These are phyloP conservation scores for Lichtheimia corymbifera DNA, from an alignment of 371 early-diverging fungal genomes.

Conservation along the genomic window DNA sequence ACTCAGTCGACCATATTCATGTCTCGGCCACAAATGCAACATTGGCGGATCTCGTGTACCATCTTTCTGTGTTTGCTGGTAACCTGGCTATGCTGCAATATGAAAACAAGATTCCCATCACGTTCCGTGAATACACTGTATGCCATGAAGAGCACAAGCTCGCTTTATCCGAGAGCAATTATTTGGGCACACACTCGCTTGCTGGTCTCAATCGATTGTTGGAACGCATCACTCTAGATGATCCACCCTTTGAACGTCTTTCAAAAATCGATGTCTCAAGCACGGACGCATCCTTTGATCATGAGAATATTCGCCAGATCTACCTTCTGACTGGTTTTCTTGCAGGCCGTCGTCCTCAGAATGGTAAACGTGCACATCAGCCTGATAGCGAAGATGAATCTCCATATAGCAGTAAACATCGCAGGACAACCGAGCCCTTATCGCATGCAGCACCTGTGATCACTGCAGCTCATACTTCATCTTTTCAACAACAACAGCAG, in stretches of 20 bases:
- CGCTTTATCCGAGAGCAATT: slow-evolving; percentile 19
- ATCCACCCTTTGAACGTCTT: slow-evolving; percentile 47
- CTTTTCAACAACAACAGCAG: too few relatives aligned
- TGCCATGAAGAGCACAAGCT: slow-evolving; percentile 23
- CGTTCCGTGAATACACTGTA: slow-evolving; percentile 40
- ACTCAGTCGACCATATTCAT: slow-evolving; percentile 36
- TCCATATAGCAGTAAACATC: slow-evolving; percentile 6
- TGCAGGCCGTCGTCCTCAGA: slow-evolving; percentile 12
- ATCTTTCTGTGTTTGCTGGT: slow-evolving; percentile 40
- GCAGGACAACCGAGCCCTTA: slow-evolving; percentile 6
- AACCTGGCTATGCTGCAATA: slow-evolving; percentile 37
- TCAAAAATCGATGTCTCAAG: slow-evolving; percentile 20
- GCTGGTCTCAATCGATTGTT: slow-evolving; percentile 19
- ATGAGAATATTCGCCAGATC: slow-evolving; percentile 20
- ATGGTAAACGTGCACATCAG: slow-evolving; percentile 9
- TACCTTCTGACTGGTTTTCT: slow-evolving; percentile 25
- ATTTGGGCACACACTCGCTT: slow-evolving; percentile 26
- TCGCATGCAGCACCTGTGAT: too few relatives aligned
- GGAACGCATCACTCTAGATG: slow-evolving; percentile 28
- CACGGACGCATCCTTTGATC: slow-evolving; percentile 15
- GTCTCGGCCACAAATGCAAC: slow-evolving; percentile 14
- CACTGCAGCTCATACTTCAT: too few relatives aligned
- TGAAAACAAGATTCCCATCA: slow-evolving; percentile 42
- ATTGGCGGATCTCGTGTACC: slow-evolving; percentile 24
- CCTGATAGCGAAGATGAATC: slow-evolving; percentile 6